Base-by-base conservation (phyloP, 2,329 filamentous ascomycete species). In the Xylaria sp. region DNA sequence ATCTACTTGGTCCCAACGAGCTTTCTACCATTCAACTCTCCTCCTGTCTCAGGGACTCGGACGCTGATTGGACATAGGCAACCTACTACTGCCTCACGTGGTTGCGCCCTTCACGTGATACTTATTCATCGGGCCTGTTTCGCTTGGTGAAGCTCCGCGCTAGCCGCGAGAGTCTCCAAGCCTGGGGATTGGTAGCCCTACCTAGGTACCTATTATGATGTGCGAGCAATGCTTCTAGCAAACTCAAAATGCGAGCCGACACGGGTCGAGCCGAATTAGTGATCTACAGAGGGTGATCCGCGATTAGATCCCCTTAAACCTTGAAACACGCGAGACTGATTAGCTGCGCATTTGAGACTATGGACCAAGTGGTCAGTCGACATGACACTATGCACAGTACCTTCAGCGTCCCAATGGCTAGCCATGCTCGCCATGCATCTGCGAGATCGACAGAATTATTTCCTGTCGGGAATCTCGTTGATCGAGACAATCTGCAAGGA, bases 31-130 rank as follows among this genome's bases (percentile, higher is more conserved):
- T 32, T 36, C n/a, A 52, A 48, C 45, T 15, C 48, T 34, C 28
- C n/a, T 25, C 30, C 4, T 20, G 52, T 34, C 28, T 53, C 50
- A n/a, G 2, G 20, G 32, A 32, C 30, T 23, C 32, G 20, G 28
- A 57, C 34, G 66, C 66, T 68, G 62, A 69, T 66, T 66, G 67
- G 67, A 28, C 53, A 32, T 55, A n/a, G 39, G 1, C 23, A 60
- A n/a, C 45, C 50, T 46, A 15, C 25, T 56, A 18, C 53, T 23
- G 45, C 63, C 58, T 69, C 67, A 69, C 67, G 67, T 69, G 67
- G 64, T 69, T 60, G 48, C 20, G 45, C 15, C 5, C n/a, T 58
- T 55, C 67, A 69, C 67, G 67, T 69, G 67, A 69, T 45, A 63
- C n/a, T 20, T 48, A n/a, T 45, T 41, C 28, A 45, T 46, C 30